phyloP scores from a whole-genome alignment of 805 yeast species.

The Pichia scutulata region DNA sequence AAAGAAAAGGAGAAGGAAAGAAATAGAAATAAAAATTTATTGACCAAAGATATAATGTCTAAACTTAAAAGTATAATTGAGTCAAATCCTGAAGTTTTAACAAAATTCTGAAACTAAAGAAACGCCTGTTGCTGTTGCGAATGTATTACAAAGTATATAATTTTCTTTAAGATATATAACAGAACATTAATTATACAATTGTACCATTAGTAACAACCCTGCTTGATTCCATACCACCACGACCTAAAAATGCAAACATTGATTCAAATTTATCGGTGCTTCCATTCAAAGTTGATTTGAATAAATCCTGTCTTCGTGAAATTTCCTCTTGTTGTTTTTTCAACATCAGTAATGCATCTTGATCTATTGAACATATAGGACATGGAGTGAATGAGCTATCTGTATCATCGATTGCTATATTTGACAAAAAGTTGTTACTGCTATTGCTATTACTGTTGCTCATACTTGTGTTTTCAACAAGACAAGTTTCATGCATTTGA shows the following conservation, averaged over 20 bases:
- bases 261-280: conserved; percentile 61
- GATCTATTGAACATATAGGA: conserved; percentile 68
- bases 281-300: conserved; percentile 48
- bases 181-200: no score
- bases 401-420: background rate
- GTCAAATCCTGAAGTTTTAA: conserved; percentile 20
- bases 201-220: background rate
- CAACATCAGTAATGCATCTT: conserved; percentile 55
- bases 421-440: background rate
- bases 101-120: conserved; percentile 1
- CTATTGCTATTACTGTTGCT: background rate
- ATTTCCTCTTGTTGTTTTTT: conserved; percentile 53
- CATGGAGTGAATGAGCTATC: conserved; percentile 36
- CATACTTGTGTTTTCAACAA: conserved; percentile 15
- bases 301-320: conserved; percentile 55
- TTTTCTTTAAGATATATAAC: no score
- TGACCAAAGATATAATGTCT: conserved; percentile 34
- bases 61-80: conserved; percentile 26
- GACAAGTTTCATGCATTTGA: conserved; percentile 76
- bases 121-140: no score
- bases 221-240: conserved; percentile 76
- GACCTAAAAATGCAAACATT: conserved; percentile 74
- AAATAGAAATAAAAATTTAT: conserved; percentile 13
- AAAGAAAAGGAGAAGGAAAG: conserved; percentile 11
- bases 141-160: no score